Percentiles rank a stretch among this genome's conserved stretches.
Conservation (phyloP, 768 basidiomycete genomes). For the Amanita exitialis region DNA sequence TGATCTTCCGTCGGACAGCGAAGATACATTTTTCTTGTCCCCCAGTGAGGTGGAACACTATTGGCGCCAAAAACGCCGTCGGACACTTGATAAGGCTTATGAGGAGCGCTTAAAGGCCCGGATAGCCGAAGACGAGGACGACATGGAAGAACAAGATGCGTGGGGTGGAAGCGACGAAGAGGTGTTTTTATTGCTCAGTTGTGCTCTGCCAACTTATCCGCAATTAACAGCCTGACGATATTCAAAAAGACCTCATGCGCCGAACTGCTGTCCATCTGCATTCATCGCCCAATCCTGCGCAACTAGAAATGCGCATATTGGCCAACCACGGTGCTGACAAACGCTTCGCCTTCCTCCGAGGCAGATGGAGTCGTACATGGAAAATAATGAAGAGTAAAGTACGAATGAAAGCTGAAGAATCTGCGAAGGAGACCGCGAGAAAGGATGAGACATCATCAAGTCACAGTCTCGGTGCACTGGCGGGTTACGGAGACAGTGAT, state of each 20-base stretch:
- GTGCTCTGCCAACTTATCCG: neutral
- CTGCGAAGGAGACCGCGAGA: conserved; percentile 8
- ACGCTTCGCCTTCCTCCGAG: conserved; percentile 75
- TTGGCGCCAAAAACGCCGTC: conserved; percentile 56
- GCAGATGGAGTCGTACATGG: conserved; percentile 68
- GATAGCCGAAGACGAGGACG: conserved; percentile 30
- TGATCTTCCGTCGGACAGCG: conserved; percentile 75
- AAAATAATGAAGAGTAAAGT: conserved; percentile 37
- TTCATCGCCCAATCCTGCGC: conserved; percentile 65
- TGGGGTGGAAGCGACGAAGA: conserved; percentile 72
- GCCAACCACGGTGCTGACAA: conserved; percentile 75
- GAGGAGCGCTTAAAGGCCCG: conserved; percentile 61
- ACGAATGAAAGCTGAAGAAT: conserved; percentile 18
- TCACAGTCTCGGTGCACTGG: conserved; percentile 39
- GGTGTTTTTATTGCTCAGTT: conserved; percentile 22
- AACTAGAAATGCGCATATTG: conserved; percentile 82
- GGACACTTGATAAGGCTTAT: conserved; percentile 44
- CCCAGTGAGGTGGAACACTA: conserved; percentile 59
- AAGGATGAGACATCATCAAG: neutral
- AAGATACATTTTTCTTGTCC: conserved; percentile 78
- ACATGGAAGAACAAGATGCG: conserved; percentile 28
- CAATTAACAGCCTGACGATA: conserved; percentile 41
- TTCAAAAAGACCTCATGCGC: conserved; percentile 56
- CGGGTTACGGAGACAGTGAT: conserved; percentile 51
- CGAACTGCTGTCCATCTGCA: conserved; percentile 64